Evolutionary conservation across 495 filamentous ascomycete genomes (phyloP), one percentile per base, ranked within the genome.

Genomic region (Aspergillus nanangensis): DNA sequence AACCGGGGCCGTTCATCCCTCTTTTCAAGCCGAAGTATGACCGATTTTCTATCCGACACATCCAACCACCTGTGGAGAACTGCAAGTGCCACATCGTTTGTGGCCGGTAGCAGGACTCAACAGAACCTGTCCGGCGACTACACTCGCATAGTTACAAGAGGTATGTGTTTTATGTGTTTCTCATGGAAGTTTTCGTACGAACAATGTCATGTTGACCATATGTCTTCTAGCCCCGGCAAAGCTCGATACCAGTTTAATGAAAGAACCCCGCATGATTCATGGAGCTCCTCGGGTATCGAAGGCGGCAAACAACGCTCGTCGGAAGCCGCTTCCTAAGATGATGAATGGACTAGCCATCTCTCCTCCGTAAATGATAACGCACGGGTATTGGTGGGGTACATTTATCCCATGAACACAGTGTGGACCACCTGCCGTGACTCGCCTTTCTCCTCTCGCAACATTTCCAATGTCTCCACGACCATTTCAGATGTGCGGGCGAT

Each of bases 1-100:
- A 94, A 95, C 50, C 83, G 93, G 32, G 91, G 93, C 32, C 72
- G 77, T 8, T 60, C 69, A 19, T 76, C 74, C 5, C 66, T 77
- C 39, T 76, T 77, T 56, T 73, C 72, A 22, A 55, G 65, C 29
- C 72, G 73, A 33, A 69, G 60, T 3, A 71, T 60, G 29, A 81
- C 86, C 10, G 77, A 80, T 48, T 97, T 93, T 63, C 72, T 98
- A 17, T 80, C 81, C 24, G 88, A 97, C 56, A 90, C 82, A 5
- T 82, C 83, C 9, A 91, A 96, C 57, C 93, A 98, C 60, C 77
- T 95, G 24, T 98, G 93, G 93, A 78, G 89, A 38, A 90, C 88
- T 8, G 88, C 93, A 5, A 83, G 84, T 40, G 88, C 94, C 10
- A 87, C 84, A 4, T 69, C 69, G 32, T 71, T 71, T 38, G 80